A percentile compares a stretch with the other conserved stretches of the same genome.
phyloP scores from a whole-genome alignment of 2,329 filamentous ascomycete genomes.

The Aspergillaceae sp. region DNA sequence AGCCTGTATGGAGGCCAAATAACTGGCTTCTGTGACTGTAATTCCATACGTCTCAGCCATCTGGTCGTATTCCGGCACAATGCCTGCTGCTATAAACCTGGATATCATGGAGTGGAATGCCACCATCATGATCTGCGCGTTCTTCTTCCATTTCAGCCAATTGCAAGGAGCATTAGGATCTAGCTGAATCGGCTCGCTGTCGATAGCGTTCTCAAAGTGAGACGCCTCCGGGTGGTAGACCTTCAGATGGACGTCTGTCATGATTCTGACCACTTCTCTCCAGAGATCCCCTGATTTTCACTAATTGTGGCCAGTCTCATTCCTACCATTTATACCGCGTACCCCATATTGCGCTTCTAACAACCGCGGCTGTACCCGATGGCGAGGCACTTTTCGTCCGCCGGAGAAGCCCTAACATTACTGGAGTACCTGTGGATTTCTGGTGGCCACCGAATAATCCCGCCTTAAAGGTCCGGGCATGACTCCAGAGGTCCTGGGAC shows the following conservation, averaged over 20 bases:
- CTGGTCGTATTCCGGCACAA: slow-evolving; percentile 45
- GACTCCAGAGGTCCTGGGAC: too few species aligned
- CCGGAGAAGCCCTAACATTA: too few species aligned
- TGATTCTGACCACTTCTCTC: too few species aligned
- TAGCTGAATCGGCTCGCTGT: not conserved
- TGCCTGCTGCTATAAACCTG: slow-evolving; percentile 44
- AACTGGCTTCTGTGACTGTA: slow-evolving; percentile 41
- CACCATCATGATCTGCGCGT: slow-evolving; percentile 44
- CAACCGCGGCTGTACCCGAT: too few species aligned
- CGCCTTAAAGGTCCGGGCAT: too few species aligned
- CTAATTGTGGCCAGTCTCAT: too few species aligned
- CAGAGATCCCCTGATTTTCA: too few species aligned
- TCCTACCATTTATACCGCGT: too few species aligned
- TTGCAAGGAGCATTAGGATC: slow-evolving; percentile 13
- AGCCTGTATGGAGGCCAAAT: slow-evolving; percentile 44
- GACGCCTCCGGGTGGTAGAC: slow-evolving; percentile 2
- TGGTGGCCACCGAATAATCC: too few species aligned
- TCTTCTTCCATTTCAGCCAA: slow-evolving; percentile 27
- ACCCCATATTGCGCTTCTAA: too few species aligned
- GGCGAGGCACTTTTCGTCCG: too few species aligned
- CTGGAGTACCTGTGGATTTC: too few species aligned
- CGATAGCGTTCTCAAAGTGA: slow-evolving; percentile 9
- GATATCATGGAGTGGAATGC: slow-evolving; percentile 48
- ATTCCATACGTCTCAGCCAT: slow-evolving; percentile 44
- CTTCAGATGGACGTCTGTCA: not conserved